Base-by-base conservation (phyloP, 139 green algal species). In the Chlorella sorokiniana region DNA sequence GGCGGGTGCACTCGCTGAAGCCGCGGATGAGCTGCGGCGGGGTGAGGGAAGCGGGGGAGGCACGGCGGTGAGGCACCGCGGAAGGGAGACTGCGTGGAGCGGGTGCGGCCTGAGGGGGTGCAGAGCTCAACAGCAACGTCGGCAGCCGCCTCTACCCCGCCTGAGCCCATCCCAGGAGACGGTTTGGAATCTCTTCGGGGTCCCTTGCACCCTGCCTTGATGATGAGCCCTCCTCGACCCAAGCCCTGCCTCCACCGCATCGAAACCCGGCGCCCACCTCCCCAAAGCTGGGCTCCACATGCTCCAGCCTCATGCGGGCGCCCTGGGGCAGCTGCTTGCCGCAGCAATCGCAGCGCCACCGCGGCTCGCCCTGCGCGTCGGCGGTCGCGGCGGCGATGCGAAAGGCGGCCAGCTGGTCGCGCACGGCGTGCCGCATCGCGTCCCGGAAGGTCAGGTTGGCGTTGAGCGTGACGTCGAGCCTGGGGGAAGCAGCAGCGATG, bases 391-490 rank as follows among this genome's bases (percentile, higher is more conserved):
- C 45, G 31, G 48, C 71, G 14, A 45, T 31, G 33, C 71, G 48
- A 48, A 48, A 78, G 5, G 48, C 48, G 3, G 56, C 52, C 48
- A 78, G 71, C 48, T 78, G 71, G 2, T 45, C 45, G 1, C 9
- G 20, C 11, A 78, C 35, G 10, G 52, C 71, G 33, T 11, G 56
- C 11, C 48, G 71, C 71, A 78, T 78, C 6, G 71, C 71, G 35
- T 78, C 71, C 14, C 31, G 45, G 29, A 78, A 41, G 22, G 71
- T 67, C 48, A 78, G 71, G 33, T 29, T 22, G 10, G 48, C 18
- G 22, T 67, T 65, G 48, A 62, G 48, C 20, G 64, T 31, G 5
- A 33, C 2, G 29, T 5, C 10, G 20, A 78, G 41, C 29, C 71
- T 78, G 71, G 29, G 10, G 48, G 23, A 9, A 44, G 48, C 22